Base-by-base conservation (phyloP, 768 basidiomycete species). In the Cystofilobasidium macerans region DNA sequence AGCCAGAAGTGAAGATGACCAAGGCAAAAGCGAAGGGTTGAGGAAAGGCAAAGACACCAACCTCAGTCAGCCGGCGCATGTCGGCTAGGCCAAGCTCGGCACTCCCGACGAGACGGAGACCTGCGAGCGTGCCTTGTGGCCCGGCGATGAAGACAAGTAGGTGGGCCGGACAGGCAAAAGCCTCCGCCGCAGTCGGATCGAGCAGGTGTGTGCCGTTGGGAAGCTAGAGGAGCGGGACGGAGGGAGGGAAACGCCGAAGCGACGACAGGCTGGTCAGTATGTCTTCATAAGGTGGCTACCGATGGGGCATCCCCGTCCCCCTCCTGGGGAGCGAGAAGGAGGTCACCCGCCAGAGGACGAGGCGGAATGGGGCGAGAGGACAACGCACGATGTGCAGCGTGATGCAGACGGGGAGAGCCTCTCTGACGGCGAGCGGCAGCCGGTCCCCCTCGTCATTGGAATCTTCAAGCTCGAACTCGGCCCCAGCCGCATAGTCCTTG, bases 391-490 rank as follows among this genome's bases (percentile, higher is more conserved):
- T 70, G 69, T 91, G 89, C 61, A 92, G 73, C 1, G 88, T 89
- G 30, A 90, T 76, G 68, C 84, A 84, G 5, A 92, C 79, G 0
- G 89, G 90, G 84, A 89, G 87, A 16, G 73, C 70, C 1, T 86
- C 82, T 68, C 83, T 78, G 1, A 84, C 84, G 43, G 78, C 80
- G 33, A 90, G 72, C 22, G 78, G 75, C 64, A 84, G 45, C 24
- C 22, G 45, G 2, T 62, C 85, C 0, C 90, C 90, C 69, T 88
- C 87, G 71, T 89, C 89, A 87, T 88, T 89, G 69, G 85, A 87
- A 73, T 93, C 89, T 14, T 84, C 81, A 26, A 92, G 80, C 76
- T 93, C 90, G 70, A 92, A 92, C 74, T 93, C 90, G 12, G 83
- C 82, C 14, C 84, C 86, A 5, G 40, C 59, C 30, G 60, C 66